These are phyloP conservation scores for Epichloe sylvatica DNA, from an alignment of 2,329 filamentous ascomycete species.

Conservation along the genomic window DNA sequence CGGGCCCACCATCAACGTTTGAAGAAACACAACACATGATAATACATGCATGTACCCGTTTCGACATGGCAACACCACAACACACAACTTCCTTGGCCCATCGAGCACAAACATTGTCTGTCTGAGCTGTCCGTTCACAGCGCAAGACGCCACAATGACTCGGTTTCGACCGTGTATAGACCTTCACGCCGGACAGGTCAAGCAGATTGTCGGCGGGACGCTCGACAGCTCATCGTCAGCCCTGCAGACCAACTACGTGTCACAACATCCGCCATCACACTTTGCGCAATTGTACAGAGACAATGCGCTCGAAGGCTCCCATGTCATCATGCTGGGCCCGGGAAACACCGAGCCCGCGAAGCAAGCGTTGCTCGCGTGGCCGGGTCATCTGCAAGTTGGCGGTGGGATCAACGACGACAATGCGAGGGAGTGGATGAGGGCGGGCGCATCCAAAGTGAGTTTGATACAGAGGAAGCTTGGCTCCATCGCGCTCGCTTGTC, in stretches of 20 bases:
- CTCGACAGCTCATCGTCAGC: constrained; percentile 52
- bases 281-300: constrained; percentile 73
- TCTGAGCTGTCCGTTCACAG: not conserved
- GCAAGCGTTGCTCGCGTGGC: constrained; percentile 69
- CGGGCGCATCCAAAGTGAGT: constrained; percentile 72
- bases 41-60: not conserved
- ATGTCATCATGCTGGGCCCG: constrained; percentile 92
- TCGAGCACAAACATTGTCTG: not conserved
- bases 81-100: not conserved
- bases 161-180: constrained; percentile 94
- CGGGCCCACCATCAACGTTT: not conserved
- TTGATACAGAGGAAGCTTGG: not conserved
- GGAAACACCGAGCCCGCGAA: constrained; percentile 70
- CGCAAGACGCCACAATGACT: constrained; percentile 50
- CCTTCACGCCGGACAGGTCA: constrained; percentile 91
- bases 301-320: constrained; percentile 59
- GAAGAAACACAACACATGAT: not conserved
- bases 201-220: constrained; percentile 95
- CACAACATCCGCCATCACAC: constrained; percentile 64
- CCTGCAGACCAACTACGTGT: constrained; percentile 87
- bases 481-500: not conserved
- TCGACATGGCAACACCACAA: not conserved
- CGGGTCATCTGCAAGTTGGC: constrained; percentile 68
- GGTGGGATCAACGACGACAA: constrained; percentile 86
- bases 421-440: constrained; percentile 71